Conservation (phyloP, 306 rosid genomes). For the Psophocarpus tetragonolobus region DNA sequence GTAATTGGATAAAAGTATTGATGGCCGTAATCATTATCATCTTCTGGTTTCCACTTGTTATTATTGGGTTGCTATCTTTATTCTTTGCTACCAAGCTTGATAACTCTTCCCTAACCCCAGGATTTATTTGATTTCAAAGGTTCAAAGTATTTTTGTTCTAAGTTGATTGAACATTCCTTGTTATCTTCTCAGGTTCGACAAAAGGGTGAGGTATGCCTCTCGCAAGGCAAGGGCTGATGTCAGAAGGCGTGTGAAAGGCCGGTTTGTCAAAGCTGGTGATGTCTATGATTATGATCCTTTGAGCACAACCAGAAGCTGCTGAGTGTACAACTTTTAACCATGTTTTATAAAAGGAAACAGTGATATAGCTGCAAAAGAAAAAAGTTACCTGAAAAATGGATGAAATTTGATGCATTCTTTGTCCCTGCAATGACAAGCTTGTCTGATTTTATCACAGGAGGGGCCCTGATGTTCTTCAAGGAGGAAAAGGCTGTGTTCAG, state of each 20-base stretch:
- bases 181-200: slow-evolving; percentile 64
- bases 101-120: background rate
- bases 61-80: background rate
- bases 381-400: slow-evolving; percentile 41
- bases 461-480: slow-evolving; percentile 49
- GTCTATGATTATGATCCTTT: slow-evolving; percentile 83
- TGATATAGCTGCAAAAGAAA: slow-evolving; percentile 40
- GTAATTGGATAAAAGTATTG: background rate
- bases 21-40: background rate
- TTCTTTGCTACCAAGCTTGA: background rate
- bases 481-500: slow-evolving; percentile 38
- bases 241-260: slow-evolving; percentile 93
- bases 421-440: slow-evolving; percentile 53
- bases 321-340: slow-evolving; percentile 62
- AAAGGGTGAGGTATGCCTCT: slow-evolving; percentile 87
- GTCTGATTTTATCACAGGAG: slow-evolving; percentile 72
- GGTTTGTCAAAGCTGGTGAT: slow-evolving; percentile 96
- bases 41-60: background rate
- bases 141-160: background rate
- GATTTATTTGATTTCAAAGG: slow-evolving; percentile 3
- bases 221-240: slow-evolving; percentile 95
- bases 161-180: slow-evolving; percentile 13
- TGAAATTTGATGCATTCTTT: slow-evolving; percentile 45
- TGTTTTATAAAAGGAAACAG: slow-evolving; percentile 49
- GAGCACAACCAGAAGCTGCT: slow-evolving; percentile 90